A percentile compares a stretch with the other conserved stretches of the same genome.
Conservation (phyloP, 2,329 filamentous ascomycete genomes). For the Trichocomaceae sp. region DNA sequence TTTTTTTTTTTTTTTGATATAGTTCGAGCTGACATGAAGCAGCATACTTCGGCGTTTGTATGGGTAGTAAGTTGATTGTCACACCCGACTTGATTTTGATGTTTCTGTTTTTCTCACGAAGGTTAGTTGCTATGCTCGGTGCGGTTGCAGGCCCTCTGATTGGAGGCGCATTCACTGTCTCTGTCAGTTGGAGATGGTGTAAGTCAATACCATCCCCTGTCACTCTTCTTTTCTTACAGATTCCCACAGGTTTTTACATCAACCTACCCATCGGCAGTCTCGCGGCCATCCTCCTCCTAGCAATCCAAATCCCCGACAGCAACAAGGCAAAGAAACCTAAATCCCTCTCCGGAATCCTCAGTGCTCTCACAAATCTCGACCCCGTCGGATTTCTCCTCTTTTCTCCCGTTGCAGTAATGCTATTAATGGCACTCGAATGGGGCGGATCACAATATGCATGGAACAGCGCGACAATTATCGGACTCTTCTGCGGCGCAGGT, state of each 20-base stretch:
- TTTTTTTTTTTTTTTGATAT: no score
- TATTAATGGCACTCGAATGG: conserved; percentile 16
- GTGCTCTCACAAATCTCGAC: conserved; percentile 8
- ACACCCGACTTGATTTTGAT: background rate
- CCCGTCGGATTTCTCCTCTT: conserved; percentile 9
- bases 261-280: conserved; percentile 14
- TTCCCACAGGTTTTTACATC: conserved; percentile 23
- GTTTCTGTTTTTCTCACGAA: background rate
- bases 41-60: conserved; percentile 15
- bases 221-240: background rate
- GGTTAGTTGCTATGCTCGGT: conserved; percentile 13
- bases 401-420: conserved; percentile 13
- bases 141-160: conserved; percentile 31
- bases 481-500: conserved; percentile 15
- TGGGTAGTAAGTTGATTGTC: conserved; percentile 15
- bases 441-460: conserved; percentile 14
- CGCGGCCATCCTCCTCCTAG: conserved; percentile 10
- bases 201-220: background rate
- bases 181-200: conserved; percentile 35
- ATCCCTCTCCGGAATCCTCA: background rate
- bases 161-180: conserved; percentile 39
- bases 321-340: background rate
- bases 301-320: conserved; percentile 6
- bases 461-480: conserved; percentile 14
- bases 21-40: background rate